Evolutionary conservation across 1,139 yeast species (phyloP).

Genomic region (Saccharomyces uvarum): DNA sequence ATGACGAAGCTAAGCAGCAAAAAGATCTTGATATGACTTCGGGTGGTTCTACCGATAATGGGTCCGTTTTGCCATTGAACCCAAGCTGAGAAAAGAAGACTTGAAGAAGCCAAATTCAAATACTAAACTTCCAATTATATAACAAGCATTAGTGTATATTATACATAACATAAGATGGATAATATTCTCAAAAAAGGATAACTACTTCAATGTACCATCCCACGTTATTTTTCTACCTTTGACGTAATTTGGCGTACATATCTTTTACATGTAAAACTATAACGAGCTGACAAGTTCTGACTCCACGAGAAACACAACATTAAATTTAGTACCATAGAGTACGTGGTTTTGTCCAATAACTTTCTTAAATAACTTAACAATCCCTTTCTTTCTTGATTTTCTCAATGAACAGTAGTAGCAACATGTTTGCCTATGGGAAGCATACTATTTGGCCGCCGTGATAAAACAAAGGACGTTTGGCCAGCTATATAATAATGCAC

Average conservation of each 20-base stretch:
- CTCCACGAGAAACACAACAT: too few species aligned
- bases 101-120: neutral
- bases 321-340: too few species aligned
- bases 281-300: too few species aligned
- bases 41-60: constrained; percentile 9
- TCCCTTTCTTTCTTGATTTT: too few species aligned
- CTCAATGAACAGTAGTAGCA: too few species aligned
- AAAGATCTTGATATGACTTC: neutral
- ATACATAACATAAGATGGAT: constrained; percentile 5
- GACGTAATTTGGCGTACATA: neutral
- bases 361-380: too few species aligned
- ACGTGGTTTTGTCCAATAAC: too few species aligned
- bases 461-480: neutral
- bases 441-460: neutral
- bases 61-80: constrained; percentile 33
- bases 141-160: constrained; percentile 1
- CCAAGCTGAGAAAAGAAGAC: constrained; percentile 26
- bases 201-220: neutral
- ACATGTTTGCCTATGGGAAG: too few species aligned
- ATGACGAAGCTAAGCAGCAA: neutral
- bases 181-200: neutral
- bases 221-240: neutral
- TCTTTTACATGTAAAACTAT: neutral
- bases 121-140: neutral
- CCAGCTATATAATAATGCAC: neutral